These are phyloP conservation scores for Aspergillus baeticus DNA, from an alignment of 495 filamentous ascomycete species.

Conservation along the genomic window DNA sequence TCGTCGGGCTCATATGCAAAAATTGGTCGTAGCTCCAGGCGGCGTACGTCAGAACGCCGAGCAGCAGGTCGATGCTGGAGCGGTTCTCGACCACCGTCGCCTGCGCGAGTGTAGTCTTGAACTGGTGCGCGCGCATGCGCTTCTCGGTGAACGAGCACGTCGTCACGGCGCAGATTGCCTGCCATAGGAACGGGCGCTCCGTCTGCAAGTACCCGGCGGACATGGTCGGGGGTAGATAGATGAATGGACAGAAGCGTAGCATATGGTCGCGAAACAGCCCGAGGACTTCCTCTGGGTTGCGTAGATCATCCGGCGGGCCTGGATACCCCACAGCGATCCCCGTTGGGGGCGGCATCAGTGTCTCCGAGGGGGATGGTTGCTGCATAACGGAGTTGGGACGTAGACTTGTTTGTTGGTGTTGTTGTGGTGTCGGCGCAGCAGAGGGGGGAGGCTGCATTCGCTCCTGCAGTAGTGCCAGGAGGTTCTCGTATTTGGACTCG, in stretches of 20 bases:
- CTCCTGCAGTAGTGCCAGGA: constrained; percentile 28
- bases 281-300: constrained; percentile 26
- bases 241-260: constrained; percentile 36
- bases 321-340: too few species aligned
- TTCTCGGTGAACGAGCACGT: constrained; percentile 31
- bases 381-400: not conserved
- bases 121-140: constrained; percentile 23
- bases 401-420: not conserved
- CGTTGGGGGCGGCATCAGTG: too few species aligned
- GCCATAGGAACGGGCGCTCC: constrained; percentile 44
- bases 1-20: constrained; percentile 8
- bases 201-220: constrained; percentile 28
- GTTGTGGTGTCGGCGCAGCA: not conserved
- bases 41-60: constrained; percentile 42
- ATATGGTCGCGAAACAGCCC: constrained; percentile 33
- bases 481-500: constrained; percentile 33
- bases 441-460: not conserved
- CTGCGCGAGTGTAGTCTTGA: constrained; percentile 37
- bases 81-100: constrained; percentile 43
- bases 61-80: constrained; percentile 46
- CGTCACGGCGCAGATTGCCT: constrained; percentile 39
- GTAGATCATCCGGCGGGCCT: not conserved
- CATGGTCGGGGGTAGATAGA: constrained; percentile 33
- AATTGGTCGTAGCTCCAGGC: constrained; percentile 32
- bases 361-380: not conserved